A percentile compares a stretch with the other conserved stretches of the same genome.
Conservation (phyloP, 345 rosid species). For the Clarkia xantiana region DNA sequence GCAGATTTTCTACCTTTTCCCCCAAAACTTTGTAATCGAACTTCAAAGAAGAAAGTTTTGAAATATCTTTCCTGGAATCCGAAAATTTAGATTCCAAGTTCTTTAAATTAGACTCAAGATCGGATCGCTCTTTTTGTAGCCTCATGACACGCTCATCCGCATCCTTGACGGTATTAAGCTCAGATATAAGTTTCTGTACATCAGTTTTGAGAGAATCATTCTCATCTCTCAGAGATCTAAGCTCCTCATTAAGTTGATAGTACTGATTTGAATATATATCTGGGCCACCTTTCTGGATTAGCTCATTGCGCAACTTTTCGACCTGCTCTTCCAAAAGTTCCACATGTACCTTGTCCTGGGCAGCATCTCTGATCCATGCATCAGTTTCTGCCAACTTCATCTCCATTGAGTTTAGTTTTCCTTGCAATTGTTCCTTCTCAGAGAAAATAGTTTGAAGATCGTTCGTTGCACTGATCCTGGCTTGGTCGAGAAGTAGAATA, state of each 20-base stretch:
- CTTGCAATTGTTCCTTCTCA: constrained; percentile 69
- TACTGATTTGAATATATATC: constrained; percentile 10
- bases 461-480: constrained; percentile 59
- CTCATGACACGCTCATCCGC: constrained; percentile 49
- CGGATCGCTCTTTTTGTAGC: constrained; percentile 50
- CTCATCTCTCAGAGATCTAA: constrained; percentile 49
- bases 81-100: constrained; percentile 60
- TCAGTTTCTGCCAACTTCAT: constrained; percentile 76
- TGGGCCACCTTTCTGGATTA: constrained; percentile 22
- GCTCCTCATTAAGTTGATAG: constrained; percentile 37
- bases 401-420: constrained; percentile 56
- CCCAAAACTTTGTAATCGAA: constrained; percentile 57
- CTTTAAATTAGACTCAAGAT: constrained; percentile 52
- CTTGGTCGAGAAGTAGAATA: constrained; percentile 72
- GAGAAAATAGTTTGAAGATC: constrained; percentile 48
- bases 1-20: constrained; percentile 60
- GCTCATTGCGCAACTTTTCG: constrained; percentile 46
- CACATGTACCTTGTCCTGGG: constrained; percentile 59
- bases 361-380: constrained; percentile 63
- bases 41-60: constrained; percentile 49
- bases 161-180: constrained; percentile 35
- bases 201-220: constrained; percentile 52
- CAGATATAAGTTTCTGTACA: constrained; percentile 42
- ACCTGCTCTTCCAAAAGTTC: constrained; percentile 59
- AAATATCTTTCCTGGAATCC: constrained; percentile 55